Evolutionary conservation across 2,329 filamentous ascomycete species (phyloP), one percentile per base, ranked within the genome.

Genomic region (Aspergillus arachidicola): DNA sequence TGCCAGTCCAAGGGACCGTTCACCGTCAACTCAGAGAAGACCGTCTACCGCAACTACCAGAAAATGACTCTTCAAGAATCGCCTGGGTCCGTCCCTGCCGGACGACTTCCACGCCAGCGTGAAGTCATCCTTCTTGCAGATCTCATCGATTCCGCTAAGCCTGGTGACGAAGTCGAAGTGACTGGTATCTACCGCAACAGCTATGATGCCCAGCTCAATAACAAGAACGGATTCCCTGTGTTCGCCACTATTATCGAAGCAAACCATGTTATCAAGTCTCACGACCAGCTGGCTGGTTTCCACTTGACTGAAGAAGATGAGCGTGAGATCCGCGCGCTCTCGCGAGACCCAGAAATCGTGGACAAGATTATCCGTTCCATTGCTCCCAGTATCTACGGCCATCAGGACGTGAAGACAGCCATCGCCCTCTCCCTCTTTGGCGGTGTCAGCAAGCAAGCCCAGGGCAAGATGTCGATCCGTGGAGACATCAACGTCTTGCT

Each of bases 141-240:
- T 80, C 84, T 99, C 60, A 99, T 99, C 69, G 95, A 99, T 79
- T 92, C 88, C 67, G 94, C 94, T 48, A 99, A 99, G 81, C 95
- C 95, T 32, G 95, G 95, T 61, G 95, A 99, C 79, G 96, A 99
- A 76, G 94, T 99, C 61, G 95, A 99, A 75, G 89, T 99, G 11
- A 98, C 94, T 9, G 95, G 95, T 67, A 92, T 97, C 70, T 99
- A 99, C 81, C 90, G 93, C 71, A 99, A 99, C 83, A 98, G 96
- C 81, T 99, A 97, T 74, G 94, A 98, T 76, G 94, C 95, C 4
- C 93, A 96, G 71, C 86, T 99, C 60, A 99, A 99, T 82, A 98
- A 97, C 82, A 94, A 95, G 74, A 99, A 98, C 75, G 95, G 95
- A 5, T 98, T 99, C 81, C 95, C 95, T 0, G 95, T 99, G 41